Conservation (phyloP, 805 yeast genomes). For the Metschnikowia bowlesiae region DNA sequence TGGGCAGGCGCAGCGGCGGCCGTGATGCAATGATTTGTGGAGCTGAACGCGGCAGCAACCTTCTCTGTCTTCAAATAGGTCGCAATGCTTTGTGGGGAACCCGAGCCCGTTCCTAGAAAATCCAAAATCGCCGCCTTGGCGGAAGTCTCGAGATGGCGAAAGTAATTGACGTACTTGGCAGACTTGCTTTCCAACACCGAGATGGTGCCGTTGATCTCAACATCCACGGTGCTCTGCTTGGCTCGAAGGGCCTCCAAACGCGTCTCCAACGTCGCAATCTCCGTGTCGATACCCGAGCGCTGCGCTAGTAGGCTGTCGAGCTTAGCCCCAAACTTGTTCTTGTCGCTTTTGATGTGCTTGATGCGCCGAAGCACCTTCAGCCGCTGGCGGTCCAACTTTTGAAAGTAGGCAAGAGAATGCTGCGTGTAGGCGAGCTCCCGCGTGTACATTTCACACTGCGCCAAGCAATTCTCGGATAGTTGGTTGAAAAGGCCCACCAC, state of each 20-base stretch:
- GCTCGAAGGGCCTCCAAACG: constrained; percentile 28
- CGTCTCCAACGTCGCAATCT: constrained; percentile 36
- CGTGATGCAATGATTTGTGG: not conserved
- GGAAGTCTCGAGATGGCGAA: constrained; percentile 33
- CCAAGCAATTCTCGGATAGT: constrained; percentile 40
- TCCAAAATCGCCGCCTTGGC: constrained; percentile 32
- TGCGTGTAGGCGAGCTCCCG: constrained; percentile 31
- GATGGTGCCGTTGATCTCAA: constrained; percentile 43
- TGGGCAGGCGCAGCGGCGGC: not conserved
- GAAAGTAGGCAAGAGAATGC: constrained; percentile 26
- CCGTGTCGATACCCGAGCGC: constrained; percentile 28
- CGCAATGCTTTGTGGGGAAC: not conserved
- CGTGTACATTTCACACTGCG: constrained; percentile 44
- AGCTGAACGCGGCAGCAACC: constrained; percentile 7
- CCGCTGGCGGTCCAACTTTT: constrained; percentile 40
- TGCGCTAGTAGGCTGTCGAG: constrained; percentile 32
- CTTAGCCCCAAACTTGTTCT: constrained; percentile 41
- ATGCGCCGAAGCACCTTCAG: constrained; percentile 31
- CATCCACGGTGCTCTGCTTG: constrained; percentile 29
- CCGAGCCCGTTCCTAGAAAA: constrained; percentile 17
- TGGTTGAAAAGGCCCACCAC: constrained; percentile 10
- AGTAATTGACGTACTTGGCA: constrained; percentile 40
- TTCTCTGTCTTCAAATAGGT: constrained; percentile 9
- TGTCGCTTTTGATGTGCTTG: constrained; percentile 34
- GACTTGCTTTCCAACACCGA: constrained; percentile 48